These are phyloP conservation scores for Batrachochytrium dendrobatidis DNA, from an alignment of 371 early-diverging fungal species.

Conservation along the genomic window DNA sequence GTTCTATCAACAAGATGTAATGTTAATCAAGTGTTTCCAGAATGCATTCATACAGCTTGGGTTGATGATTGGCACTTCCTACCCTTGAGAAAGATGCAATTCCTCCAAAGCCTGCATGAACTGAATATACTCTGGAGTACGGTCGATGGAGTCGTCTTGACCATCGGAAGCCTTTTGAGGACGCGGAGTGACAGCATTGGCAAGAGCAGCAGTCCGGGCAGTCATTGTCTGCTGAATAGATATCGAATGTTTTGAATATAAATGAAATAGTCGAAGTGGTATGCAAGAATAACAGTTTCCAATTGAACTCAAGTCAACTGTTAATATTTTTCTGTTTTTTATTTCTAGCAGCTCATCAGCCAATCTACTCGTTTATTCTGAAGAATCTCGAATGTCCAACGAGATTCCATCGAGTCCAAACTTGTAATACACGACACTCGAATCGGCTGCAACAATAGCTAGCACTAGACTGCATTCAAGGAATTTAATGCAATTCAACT, in stretches of 20 bases:
- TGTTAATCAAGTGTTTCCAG: background rate
- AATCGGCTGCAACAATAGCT: background rate
- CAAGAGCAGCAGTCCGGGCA: too few species aligned
- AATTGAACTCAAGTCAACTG: too few species aligned
- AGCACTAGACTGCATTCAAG: background rate
- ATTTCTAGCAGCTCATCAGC: too few species aligned
- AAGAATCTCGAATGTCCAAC: too few species aligned
- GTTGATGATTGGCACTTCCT: slow-evolving; percentile 10
- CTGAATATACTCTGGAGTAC: slow-evolving; percentile 62
- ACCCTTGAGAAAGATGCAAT: slow-evolving; percentile 68
- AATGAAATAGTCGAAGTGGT: too few species aligned
- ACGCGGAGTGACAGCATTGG: too few species aligned
- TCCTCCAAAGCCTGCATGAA: slow-evolving; percentile 65
- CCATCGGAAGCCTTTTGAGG: slow-evolving; percentile 4
- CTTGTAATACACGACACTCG: background rate
- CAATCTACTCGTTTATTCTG: too few species aligned
- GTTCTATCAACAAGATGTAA: slow-evolving; percentile 41
- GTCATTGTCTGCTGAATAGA: too few species aligned
- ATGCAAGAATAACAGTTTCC: too few species aligned
- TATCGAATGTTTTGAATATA: too few species aligned
- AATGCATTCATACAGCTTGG: background rate
- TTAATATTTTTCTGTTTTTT: too few species aligned
- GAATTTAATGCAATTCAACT: background rate
- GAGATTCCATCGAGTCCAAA: too few species aligned
- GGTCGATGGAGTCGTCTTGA: slow-evolving; percentile 57